A percentile compares a stretch with the other conserved stretches of the same genome.
phyloP scores from a whole-genome alignment of 140 eudicot genomes.

The Stevia rebaudiana region DNA sequence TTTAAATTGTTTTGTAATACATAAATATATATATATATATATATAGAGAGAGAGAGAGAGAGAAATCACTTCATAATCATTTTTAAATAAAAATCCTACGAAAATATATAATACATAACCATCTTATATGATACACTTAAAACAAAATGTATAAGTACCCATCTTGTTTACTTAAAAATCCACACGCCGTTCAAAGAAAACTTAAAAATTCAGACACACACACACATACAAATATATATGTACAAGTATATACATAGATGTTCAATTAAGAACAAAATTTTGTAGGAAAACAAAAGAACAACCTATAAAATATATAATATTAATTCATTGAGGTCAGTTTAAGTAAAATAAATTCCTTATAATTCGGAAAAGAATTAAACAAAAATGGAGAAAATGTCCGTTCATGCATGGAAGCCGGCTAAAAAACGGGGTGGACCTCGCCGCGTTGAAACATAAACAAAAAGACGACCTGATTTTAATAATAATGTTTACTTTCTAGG shows the following conservation, averaged over 20 bases:
- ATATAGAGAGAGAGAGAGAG: too few species aligned
- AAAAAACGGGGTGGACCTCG: conserved; percentile 31
- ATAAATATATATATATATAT: neutral
- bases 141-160: too few species aligned
- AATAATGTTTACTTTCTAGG: conserved; percentile 27
- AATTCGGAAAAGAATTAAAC: conserved; percentile 18
- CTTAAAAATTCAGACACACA: too few species aligned
- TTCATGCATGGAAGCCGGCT: conserved; percentile 39
- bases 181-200: too few species aligned
- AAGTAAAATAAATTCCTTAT: conserved; percentile 1
- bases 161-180: too few species aligned
- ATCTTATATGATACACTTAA: too few species aligned
- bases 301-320: neutral
- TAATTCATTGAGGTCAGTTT: neutral
- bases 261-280: too few species aligned
- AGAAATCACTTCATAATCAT: too few species aligned
- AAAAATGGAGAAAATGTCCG: conserved; percentile 15
- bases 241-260: too few species aligned
- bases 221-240: too few species aligned
- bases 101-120: neutral
- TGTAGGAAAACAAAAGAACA: too few species aligned
- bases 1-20: neutral
- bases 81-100: too few species aligned
- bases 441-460: conserved; percentile 31
- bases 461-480: conserved; percentile 30